Conservation (phyloP, 2,329 filamentous ascomycete species). For the Phialemoniopsis sp. region DNA sequence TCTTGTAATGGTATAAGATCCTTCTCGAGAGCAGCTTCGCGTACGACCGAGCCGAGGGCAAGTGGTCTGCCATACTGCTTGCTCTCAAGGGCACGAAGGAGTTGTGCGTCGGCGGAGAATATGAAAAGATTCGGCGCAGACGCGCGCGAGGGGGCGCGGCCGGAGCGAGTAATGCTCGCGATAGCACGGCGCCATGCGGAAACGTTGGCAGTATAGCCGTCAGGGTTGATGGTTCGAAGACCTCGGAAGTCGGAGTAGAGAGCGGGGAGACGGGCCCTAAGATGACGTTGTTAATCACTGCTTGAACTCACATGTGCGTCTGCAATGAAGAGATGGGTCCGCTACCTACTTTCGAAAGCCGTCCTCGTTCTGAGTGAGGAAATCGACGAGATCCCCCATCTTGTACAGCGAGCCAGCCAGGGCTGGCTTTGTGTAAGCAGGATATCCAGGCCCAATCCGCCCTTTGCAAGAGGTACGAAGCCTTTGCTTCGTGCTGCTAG, state of each 20-base stretch:
- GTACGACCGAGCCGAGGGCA: conserved; percentile 72
- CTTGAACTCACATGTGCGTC: background rate
- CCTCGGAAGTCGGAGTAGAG: conserved; percentile 20
- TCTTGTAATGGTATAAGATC: conserved; percentile 67
- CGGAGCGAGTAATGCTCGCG: conserved; percentile 20
- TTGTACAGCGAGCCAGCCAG: no score
- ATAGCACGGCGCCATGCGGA: conserved; percentile 28
- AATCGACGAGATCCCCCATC: conserved; percentile 10
- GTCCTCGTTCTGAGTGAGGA: conserved; percentile 12
- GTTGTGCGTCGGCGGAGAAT: conserved; percentile 53
- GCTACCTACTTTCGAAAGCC: conserved; percentile 11
- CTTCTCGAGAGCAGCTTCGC: conserved; percentile 65
- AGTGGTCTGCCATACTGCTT: conserved; percentile 78
- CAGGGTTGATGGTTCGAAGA: conserved; percentile 16
- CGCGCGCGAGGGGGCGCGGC: conserved; percentile 19
- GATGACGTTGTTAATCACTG: conserved; percentile 1
- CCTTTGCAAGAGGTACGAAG: no score
- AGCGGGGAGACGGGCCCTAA: conserved; percentile 16
- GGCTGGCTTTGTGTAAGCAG: no score
- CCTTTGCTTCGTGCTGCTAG: no score
- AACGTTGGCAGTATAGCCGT: conserved; percentile 22
- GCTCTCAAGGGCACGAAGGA: conserved; percentile 69
- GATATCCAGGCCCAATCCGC: no score
- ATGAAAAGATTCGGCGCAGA: conserved; percentile 42
- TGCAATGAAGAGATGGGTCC: background rate